Base-by-base conservation (phyloP, 2,329 filamentous ascomycete genomes). In the Kalmusia sp. region DNA sequence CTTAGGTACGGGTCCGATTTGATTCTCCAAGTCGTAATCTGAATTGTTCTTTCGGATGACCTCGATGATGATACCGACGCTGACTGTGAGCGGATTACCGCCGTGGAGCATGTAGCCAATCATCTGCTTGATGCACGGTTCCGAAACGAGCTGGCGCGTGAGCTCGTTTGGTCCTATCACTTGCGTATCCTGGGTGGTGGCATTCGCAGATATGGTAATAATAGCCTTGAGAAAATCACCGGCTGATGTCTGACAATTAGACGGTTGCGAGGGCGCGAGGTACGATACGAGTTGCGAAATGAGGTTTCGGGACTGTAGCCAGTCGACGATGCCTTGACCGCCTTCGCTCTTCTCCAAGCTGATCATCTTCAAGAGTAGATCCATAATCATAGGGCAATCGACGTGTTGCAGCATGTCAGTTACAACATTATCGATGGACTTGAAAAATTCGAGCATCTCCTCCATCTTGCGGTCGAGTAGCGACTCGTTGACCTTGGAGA, bases 11-110 rank as follows among this genome's bases (percentile, higher is more conserved):
- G 90, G 86, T 54, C 92, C 91, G 43, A 89, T 87, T 56, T 93
- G 87, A 64, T 93, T 90, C 64, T 98, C 95, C 1, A 95, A 89
- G 64, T 99, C 95, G 72, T 99, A 99, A 75, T 99, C 95, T 0
- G 95, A 98, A 73, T 99, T 99, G 77, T 99, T 99, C 79, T 99
- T 99, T 55, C 95, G 86, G 71, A 99, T 99, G 39, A 99, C 95
- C 76, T 99, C 95, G 59, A 99, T 99, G 28, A 99, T 86, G 67
- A 98, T 97, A 17, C 95, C 95, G 9, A 99, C 95, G 44, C 95
- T 95, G 14, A 98, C 96, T 0, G 93, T 98, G 53, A 99, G 78
- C 5, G 95, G 90, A 67, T 99, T 98, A 22, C 95, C 95, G 33
- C 95, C 95, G 46, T 88, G 84, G 12, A 98, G 84, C 95, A 99